Base-by-base conservation (phyloP, 2,329 filamentous ascomycete genomes). In the Lomentospora prolificans region DNA sequence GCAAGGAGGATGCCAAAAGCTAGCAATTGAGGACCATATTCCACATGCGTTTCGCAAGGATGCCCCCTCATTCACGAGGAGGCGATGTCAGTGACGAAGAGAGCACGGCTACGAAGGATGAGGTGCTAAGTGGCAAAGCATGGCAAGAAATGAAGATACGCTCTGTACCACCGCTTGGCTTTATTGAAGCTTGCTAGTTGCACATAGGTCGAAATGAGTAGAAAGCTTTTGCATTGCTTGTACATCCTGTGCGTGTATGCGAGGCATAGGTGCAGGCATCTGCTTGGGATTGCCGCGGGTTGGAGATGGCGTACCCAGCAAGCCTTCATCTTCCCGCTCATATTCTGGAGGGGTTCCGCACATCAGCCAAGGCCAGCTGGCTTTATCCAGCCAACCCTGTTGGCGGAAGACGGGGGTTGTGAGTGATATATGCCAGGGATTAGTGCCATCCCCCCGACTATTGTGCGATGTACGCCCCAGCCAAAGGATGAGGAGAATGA, bases 181-280 rank as follows among this genome's bases (percentile, higher is more conserved):
- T 48, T 17, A 22, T 27, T 48, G 17, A 25, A 27, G 44, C 17
- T 25, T 39, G 33, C 33, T 17, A 9, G 50, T 9, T 30, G n/a
- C n/a, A n/a, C n/a, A n/a, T n/a, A n/a, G n/a, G n/a, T n/a, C n/a
- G n/a, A n/a, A n/a, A n/a, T n/a, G 30, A 53, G 22, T n/a, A n/a
- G n/a, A 53, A 28, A 53, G 36, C 24, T 17, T 30, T 54, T 54
- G 52, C 52, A 54, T 54, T 41, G 36, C 19, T 41, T 41, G 52
- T 44, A 54, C 52, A 54, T 54, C 22, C 36, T 30, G 24, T 24
- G 7, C 36, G 25, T 41, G 36, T 31, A 54, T 54, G 52, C 52
- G 52, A 54, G 52, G 52, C 39, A 48, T 54, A 30, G 36, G 9
- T 48, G 33, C n/a, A n/a, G n/a, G n/a, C 52, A 17, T 46, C 39